A percentile compares a stretch with the other conserved stretches of the same genome.
Conservation (phyloP, 1,284 basidiomycete species). For the Cutaneotrichosporon sp. region DNA sequence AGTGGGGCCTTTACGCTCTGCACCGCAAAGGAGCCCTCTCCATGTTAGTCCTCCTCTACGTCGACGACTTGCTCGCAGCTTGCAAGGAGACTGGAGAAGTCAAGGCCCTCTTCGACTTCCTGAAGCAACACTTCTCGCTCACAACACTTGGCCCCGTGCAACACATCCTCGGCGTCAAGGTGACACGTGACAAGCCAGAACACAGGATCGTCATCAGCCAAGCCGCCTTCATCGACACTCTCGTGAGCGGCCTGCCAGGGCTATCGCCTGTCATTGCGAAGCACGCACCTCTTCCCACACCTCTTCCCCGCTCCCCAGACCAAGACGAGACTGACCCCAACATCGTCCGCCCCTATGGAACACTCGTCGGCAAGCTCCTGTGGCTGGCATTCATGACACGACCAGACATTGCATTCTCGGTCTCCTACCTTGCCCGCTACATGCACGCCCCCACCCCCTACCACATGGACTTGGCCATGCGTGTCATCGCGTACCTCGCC, state of each 20-base stretch:
- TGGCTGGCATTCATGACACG: too few species aligned
- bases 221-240: too few species aligned
- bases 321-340: too few species aligned
- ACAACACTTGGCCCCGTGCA: constrained; percentile 33
- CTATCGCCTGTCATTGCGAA: too few species aligned
- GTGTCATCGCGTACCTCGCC: not conserved
- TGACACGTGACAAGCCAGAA: constrained; percentile 40
- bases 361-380: too few species aligned
- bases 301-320: too few species aligned
- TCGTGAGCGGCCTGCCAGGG: too few species aligned
- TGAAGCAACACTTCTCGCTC: constrained; percentile 27
- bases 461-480: not conserved
- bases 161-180: constrained; percentile 35
- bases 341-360: too few species aligned
- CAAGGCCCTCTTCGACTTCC: constrained; percentile 28
- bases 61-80: constrained; percentile 25
- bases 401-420: too few species aligned
- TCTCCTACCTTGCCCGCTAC: too few species aligned
- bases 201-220: constrained; percentile 30
- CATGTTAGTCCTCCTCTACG: constrained; percentile 19
- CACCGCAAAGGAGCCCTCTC: constrained; percentile 6
- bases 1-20: constrained; percentile 52
- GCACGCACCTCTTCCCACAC: too few species aligned
- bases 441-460: not conserved
- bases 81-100: constrained; percentile 1